These are phyloP conservation scores for Kodamaea hsintzibuensis DNA, from an alignment of 805 yeast genomes.

Conservation along the genomic window DNA sequence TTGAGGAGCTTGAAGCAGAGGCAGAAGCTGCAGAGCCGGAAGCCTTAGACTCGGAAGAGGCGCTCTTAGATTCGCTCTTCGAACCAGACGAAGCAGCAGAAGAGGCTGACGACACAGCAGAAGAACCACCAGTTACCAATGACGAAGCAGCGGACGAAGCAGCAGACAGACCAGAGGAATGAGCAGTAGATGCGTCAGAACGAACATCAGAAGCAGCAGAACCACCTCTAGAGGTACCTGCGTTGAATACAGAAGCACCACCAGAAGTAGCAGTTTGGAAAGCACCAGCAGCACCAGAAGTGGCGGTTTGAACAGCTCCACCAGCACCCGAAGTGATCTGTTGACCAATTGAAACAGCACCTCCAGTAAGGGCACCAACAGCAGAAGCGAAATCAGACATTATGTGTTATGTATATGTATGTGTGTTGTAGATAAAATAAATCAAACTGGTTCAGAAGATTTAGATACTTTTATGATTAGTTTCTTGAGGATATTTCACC, in stretches of 20 bases:
- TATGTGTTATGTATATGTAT: neutral
- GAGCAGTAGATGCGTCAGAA: conserved; percentile 12
- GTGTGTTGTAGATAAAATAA: neutral
- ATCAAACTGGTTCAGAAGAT: neutral
- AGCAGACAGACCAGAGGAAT: conserved; percentile 16
- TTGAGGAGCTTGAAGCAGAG: conserved; percentile 14
- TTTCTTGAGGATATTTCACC: neutral
- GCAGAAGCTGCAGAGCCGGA: conserved; percentile 10
- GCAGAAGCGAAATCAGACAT: conserved; percentile 11
- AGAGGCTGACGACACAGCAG: conserved; percentile 11
- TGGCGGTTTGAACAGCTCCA: conserved; percentile 11
- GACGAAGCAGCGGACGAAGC: conserved; percentile 14
- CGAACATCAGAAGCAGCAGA: conserved; percentile 18
- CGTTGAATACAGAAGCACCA: conserved; percentile 4
- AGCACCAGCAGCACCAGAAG: conserved; percentile 16
- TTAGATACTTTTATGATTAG: too few species aligned
- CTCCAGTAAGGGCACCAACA: conserved; percentile 17
- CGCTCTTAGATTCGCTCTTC: neutral
- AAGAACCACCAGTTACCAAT: conserved; percentile 13
- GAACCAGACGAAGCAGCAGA: conserved; percentile 11
- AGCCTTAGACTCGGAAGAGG: neutral
- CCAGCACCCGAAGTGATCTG: conserved; percentile 14
- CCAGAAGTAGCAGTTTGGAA: conserved; percentile 13
- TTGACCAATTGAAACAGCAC: conserved; percentile 16
- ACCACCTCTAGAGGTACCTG: conserved; percentile 11